Conservation (phyloP, 495 filamentous ascomycete species). For the Daldinia grandis region DNA sequence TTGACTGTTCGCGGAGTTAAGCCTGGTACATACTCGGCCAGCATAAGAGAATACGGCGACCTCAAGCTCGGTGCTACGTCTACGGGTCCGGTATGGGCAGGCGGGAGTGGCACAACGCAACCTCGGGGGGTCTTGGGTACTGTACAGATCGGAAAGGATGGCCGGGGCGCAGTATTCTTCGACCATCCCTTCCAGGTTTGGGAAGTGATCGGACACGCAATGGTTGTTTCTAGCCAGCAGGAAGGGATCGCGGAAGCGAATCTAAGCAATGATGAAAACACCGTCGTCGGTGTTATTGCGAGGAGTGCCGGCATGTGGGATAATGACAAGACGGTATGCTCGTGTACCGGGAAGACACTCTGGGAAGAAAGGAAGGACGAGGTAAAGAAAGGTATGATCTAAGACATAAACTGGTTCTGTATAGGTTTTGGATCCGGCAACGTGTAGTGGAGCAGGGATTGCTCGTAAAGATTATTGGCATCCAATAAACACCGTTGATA, state of each 20-base stretch:
- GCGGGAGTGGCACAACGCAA: slow-evolving; percentile 43
- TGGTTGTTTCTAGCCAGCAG: slow-evolving; percentile 76
- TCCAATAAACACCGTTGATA: background rate
- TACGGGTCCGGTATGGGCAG: slow-evolving; percentile 82
- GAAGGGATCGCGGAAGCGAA: slow-evolving; percentile 57
- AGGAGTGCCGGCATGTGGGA: slow-evolving; percentile 97
- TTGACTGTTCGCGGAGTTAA: slow-evolving; percentile 86
- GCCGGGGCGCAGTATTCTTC: slow-evolving; percentile 78
- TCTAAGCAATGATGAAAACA: slow-evolving; percentile 76
- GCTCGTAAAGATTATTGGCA: slow-evolving; percentile 7
- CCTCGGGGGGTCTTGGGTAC: slow-evolving; percentile 76
- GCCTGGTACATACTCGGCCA: slow-evolving; percentile 82
- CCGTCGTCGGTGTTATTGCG: slow-evolving; percentile 90
- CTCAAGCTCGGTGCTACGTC: slow-evolving; percentile 83
- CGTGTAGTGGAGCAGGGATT: slow-evolving; percentile 9
- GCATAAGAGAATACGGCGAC: slow-evolving; percentile 86
- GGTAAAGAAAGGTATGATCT: slow-evolving; percentile 81
- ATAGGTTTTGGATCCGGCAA: slow-evolving; percentile 12
- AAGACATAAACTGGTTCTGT: slow-evolving; percentile 18
- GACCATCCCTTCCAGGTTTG: slow-evolving; percentile 85
- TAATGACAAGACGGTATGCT: slow-evolving; percentile 95
- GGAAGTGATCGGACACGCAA: slow-evolving; percentile 92
- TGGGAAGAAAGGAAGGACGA: slow-evolving; percentile 97
- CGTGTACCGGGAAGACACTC: slow-evolving; percentile 95
- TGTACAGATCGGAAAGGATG: slow-evolving; percentile 72